Conservation (phyloP, 768 basidiomycete species). For the Phanerochaete carnosa region DNA sequence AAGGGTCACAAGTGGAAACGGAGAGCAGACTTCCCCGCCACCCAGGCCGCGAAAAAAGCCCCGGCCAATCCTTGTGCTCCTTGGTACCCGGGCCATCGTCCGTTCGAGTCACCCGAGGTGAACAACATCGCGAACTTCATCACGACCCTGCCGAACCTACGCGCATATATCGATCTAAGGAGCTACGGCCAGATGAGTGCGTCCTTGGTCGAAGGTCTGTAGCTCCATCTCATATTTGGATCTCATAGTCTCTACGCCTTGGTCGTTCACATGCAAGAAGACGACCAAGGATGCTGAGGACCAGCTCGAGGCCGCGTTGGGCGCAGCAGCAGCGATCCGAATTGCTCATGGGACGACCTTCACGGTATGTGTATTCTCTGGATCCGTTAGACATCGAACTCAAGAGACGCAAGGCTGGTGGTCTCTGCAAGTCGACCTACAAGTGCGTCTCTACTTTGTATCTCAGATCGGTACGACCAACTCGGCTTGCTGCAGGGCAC, state of each 20-base stretch:
- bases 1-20: slow-evolving; percentile 74
- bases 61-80: slow-evolving; percentile 61
- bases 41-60: slow-evolving; percentile 7
- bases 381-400: background rate
- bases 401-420: slow-evolving; percentile 34
- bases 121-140: slow-evolving; percentile 73
- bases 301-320: slow-evolving; percentile 67
- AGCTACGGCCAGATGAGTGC: slow-evolving; percentile 82
- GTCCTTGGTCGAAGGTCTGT: slow-evolving; percentile 23
- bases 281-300: slow-evolving; percentile 72
- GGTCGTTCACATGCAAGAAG: slow-evolving; percentile 63
- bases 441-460: slow-evolving; percentile 25
- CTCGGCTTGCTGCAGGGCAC: slow-evolving; percentile 34
- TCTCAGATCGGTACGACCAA: background rate
- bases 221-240: background rate
- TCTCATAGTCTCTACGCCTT: slow-evolving; percentile 69
- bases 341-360: slow-evolving; percentile 54
- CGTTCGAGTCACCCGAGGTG: slow-evolving; percentile 77
- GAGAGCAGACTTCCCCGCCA: slow-evolving; percentile 20
- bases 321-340: slow-evolving; percentile 56
- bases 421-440: slow-evolving; percentile 45
- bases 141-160: slow-evolving; percentile 45
- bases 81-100: slow-evolving; percentile 69
- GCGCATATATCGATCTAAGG: slow-evolving; percentile 71
- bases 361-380: slow-evolving; percentile 32